Evolutionary conservation across 257 asterid genomes (phyloP).

Genomic region (Cruciata laevipes): DNA sequence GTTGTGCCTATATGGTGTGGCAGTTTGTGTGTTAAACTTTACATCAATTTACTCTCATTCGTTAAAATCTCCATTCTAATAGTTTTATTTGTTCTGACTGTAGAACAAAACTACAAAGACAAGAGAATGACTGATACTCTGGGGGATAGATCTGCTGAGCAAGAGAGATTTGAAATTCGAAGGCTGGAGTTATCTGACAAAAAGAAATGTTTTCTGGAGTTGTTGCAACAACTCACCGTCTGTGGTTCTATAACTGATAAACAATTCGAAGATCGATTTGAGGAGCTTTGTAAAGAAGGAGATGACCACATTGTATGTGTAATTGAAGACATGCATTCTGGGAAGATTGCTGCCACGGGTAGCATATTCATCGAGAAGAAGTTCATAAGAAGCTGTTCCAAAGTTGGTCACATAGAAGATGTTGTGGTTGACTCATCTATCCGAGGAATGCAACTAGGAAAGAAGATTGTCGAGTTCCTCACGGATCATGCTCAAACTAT

Average conservation of each 20-base stretch:
- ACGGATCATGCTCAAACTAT: slow-evolving; percentile 52
- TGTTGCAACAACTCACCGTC: slow-evolving; percentile 61
- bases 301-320: slow-evolving; percentile 65
- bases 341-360: slow-evolving; percentile 69
- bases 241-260: slow-evolving; percentile 55
- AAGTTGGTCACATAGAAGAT: slow-evolving; percentile 84
- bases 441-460: slow-evolving; percentile 73
- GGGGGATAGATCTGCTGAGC: slow-evolving; percentile 19
- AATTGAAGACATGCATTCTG: slow-evolving; percentile 43
- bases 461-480: slow-evolving; percentile 54
- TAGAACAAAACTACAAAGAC: background rate
- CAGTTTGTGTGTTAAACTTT: too few species aligned
- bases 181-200: slow-evolving; percentile 61
- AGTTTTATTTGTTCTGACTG: background rate
- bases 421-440: slow-evolving; percentile 73
- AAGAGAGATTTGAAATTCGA: slow-evolving; percentile 39
- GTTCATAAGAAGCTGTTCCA: slow-evolving; percentile 65
- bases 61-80: background rate
- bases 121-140: slow-evolving; percentile 24
- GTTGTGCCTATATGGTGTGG: background rate
- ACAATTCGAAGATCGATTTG: slow-evolving; percentile 41
- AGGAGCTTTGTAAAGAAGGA: slow-evolving; percentile 46
- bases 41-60: background rate
- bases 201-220: slow-evolving; percentile 55
- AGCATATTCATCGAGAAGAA: slow-evolving; percentile 69